Evolutionary conservation across 169 alveolate species (phyloP).

Genomic region (Eimeria tenella): DNA sequence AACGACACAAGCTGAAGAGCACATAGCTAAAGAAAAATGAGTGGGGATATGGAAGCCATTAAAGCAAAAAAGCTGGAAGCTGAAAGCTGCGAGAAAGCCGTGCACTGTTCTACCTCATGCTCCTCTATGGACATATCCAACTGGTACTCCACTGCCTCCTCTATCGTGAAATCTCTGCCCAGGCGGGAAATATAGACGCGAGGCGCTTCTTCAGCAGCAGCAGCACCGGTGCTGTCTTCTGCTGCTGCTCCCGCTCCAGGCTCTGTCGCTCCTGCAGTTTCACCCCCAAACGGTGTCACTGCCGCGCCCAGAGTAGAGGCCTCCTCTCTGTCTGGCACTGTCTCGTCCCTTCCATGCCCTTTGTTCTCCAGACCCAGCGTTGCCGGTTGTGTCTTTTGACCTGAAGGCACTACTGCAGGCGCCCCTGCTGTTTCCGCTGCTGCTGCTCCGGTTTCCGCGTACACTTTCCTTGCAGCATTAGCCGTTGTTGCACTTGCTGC

Average conservation of each 20-base stretch:
- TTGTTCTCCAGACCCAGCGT: background rate
- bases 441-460: background rate
- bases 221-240: background rate
- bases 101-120: conserved; percentile 28
- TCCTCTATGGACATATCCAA: conserved; percentile 66
- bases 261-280: background rate
- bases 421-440: conserved; percentile 17
- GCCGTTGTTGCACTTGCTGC: background rate
- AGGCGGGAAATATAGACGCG: conserved; percentile 15
- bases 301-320: background rate
- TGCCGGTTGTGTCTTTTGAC: background rate
- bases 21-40: no score
- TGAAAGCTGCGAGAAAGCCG: background rate
- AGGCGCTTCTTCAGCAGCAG: conserved; percentile 41
- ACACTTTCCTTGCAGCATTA: background rate
- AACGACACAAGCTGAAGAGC: background rate
- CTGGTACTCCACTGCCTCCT: conserved; percentile 60
- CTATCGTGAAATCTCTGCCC: conserved; percentile 60
- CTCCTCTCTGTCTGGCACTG: background rate
- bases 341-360: no score
- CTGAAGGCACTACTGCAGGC: background rate
- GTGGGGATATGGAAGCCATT: background rate
- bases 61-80: background rate
- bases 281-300: background rate
- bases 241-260: conserved; percentile 1